phyloP scores from a whole-genome alignment of 2,329 filamentous ascomycete genomes.

The Fusarium sp. region DNA sequence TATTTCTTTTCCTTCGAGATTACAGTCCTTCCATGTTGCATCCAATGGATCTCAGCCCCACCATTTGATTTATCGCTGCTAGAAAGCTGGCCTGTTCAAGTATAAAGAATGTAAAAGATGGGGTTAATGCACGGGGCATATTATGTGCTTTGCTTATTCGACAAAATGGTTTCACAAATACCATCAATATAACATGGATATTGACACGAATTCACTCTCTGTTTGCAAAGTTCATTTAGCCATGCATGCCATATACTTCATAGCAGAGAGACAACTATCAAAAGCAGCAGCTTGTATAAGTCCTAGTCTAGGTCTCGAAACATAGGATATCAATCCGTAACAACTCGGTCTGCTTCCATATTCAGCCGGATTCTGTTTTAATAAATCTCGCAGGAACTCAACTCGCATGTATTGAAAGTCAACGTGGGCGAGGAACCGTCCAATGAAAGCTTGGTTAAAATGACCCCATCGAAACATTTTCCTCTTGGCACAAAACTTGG shows the following conservation, averaged over 20 bases:
- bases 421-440: neutral
- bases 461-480: constrained; percentile 9
- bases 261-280: neutral
- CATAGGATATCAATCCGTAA: neutral
- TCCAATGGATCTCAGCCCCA: neutral
- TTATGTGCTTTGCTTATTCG: neutral
- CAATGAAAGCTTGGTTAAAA: constrained; percentile 8
- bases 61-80: neutral
- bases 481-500: neutral
- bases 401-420: neutral
- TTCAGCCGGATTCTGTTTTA: neutral
- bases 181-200: neutral
- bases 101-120: neutral
- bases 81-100: neutral
- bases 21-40: neutral
- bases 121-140: neutral
- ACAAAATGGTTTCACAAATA: neutral
- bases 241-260: neutral
- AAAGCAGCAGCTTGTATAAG: neutral
- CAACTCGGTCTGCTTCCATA: neutral
- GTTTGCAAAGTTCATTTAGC: neutral
- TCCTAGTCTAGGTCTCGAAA: neutral
- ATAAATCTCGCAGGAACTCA: neutral
- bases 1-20: neutral
- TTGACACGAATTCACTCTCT: neutral